Conservation (phyloP, 805 yeast genomes). For the Spathaspora gorwiae region DNA sequence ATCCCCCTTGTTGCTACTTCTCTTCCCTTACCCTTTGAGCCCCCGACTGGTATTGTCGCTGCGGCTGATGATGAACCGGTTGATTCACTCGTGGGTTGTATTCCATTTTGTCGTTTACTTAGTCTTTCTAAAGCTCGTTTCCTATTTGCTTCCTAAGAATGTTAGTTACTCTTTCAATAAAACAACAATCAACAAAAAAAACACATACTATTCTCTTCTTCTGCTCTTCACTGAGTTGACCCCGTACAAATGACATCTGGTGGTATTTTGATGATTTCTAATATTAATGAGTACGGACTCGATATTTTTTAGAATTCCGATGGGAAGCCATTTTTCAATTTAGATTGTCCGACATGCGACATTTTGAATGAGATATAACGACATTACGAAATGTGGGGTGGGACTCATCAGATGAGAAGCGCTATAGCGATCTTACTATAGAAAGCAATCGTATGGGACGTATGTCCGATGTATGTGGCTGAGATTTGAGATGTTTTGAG, state of each 20-base stretch:
- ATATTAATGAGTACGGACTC: too few species aligned
- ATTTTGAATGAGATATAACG: too few species aligned
- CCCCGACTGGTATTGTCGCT: conserved; percentile 1
- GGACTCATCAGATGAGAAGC: too few species aligned
- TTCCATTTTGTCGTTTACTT: conserved; percentile 14
- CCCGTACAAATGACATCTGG: conserved; percentile 18
- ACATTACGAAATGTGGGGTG: too few species aligned
- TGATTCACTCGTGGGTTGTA: not conserved
- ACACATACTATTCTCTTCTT: conserved; percentile 31
- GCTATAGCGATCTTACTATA: too few species aligned
- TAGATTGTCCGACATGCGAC: too few species aligned
- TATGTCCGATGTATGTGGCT: too few species aligned
- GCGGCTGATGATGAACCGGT: not conserved
- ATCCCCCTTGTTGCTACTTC: not conserved
- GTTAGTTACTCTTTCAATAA: not conserved
- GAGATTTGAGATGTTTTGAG: too few species aligned
- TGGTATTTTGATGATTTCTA: too few species aligned
- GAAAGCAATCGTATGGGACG: too few species aligned
- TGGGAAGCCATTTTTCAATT: too few species aligned
- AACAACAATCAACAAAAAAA: not conserved
- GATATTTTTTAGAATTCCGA: too few species aligned
- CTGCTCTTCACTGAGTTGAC: conserved; percentile 31
- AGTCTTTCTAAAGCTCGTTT: conserved; percentile 57
- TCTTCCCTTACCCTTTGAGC: not conserved
- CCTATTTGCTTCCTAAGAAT: conserved; percentile 56